Conservation (phyloP, 169 alveolate species). For the Babesia caballi region DNA sequence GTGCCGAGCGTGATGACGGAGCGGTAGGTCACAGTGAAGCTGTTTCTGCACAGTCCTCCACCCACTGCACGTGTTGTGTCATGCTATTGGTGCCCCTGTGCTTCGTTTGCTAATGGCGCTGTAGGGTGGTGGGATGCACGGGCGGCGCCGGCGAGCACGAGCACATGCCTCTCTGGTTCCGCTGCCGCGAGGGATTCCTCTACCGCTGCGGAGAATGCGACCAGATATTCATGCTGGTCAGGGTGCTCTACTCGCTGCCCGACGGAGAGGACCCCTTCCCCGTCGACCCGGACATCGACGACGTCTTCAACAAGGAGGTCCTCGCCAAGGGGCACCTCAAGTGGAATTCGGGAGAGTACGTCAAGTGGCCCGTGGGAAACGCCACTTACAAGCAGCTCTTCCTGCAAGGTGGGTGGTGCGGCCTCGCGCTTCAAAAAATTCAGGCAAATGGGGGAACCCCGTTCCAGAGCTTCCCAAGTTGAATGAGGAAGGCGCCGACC, state of each 20-base stretch:
- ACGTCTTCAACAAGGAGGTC: conserved; percentile 79
- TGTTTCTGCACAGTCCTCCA: not conserved
- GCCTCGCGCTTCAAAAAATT: not conserved
- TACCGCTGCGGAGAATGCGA: conserved; percentile 91
- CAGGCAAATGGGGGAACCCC: conserved; percentile 69
- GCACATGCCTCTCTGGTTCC: conserved; percentile 81
- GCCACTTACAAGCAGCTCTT: conserved; percentile 76
- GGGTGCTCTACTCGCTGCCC: conserved; percentile 79
- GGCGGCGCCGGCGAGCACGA: conserved; percentile 89
- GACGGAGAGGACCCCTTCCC: conserved; percentile 87
- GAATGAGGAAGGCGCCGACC: conserved; percentile 1
- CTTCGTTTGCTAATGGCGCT: not conserved
- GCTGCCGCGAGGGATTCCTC: conserved; percentile 86
- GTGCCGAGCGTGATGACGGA: conserved; percentile 84
- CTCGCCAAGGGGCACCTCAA: conserved; percentile 80
- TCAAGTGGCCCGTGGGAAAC: conserved; percentile 82
- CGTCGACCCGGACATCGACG: conserved; percentile 82
- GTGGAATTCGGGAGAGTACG: conserved; percentile 82
- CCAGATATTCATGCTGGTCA: conserved; percentile 88
- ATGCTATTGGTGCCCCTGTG: not conserved
- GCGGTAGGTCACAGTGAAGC: conserved; percentile 26
- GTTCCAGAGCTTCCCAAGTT: conserved; percentile 35
- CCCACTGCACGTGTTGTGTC: not conserved
- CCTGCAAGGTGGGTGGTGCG: conserved; percentile 66
- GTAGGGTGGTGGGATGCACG: conserved; percentile 83